Evolutionary conservation across 192 early-diverging fungal genomes (phyloP).

Genomic region (Backusella macrospora): DNA sequence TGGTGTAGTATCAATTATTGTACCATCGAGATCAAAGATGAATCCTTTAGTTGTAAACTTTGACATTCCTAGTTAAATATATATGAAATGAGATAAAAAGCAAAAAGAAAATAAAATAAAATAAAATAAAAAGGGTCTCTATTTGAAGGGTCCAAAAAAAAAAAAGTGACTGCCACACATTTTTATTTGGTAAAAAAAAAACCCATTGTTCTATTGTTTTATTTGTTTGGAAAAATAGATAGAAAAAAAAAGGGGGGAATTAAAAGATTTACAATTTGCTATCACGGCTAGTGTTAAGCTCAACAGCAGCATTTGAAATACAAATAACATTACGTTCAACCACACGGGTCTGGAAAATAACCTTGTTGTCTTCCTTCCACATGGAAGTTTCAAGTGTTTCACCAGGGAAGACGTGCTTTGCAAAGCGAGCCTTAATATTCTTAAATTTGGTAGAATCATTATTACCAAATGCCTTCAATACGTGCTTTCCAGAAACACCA

Average conservation of each 20-base stretch:
- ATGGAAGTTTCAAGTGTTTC: slow-evolving; percentile 98
- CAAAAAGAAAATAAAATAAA: neutral
- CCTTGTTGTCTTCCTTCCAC: slow-evolving; percentile 88
- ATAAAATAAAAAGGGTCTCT: neutral
- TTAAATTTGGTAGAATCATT: slow-evolving; percentile 70
- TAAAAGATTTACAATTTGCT: slow-evolving; percentile 30
- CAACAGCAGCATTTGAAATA: slow-evolving; percentile 90
- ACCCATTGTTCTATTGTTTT: neutral
- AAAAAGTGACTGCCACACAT: neutral
- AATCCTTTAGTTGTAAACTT: slow-evolving; percentile 29
- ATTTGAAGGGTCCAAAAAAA: neutral
- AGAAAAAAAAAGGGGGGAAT: neutral
- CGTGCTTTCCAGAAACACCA: slow-evolving; percentile 88
- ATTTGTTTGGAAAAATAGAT: neutral
- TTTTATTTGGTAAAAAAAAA: neutral
- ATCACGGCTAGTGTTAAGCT: slow-evolving; percentile 53
- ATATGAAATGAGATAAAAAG: neutral
- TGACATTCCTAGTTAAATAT: neutral
- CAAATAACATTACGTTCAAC: slow-evolving; percentile 91
- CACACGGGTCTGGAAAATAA: slow-evolving; percentile 92
- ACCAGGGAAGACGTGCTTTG: slow-evolving; percentile 89
- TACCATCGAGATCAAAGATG: slow-evolving; percentile 50
- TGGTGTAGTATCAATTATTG: slow-evolving; percentile 55
- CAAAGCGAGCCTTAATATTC: slow-evolving; percentile 92
- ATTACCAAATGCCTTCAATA: slow-evolving; percentile 76